Conservation (phyloP, 306 rosid genomes). For the Oemleria cerasiformis region DNA sequence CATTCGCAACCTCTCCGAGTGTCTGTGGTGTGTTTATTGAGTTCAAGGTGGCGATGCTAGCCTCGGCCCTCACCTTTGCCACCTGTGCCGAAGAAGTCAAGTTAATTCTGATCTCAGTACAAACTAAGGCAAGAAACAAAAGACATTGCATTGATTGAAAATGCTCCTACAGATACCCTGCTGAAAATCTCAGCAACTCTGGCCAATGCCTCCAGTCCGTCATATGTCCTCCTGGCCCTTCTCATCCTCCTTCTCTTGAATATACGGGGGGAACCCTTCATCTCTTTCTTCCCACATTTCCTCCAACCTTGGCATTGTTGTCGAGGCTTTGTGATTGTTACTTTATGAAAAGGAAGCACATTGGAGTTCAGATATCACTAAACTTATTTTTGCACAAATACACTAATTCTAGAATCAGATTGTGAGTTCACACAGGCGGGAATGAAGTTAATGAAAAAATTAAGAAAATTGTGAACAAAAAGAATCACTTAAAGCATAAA, state of each 20-base stretch:
- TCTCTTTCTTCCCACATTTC: background rate
- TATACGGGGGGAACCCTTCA: background rate
- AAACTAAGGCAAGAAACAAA: background rate
- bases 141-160: background rate
- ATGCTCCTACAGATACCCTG: background rate
- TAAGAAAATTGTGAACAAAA: background rate
- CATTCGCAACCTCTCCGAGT: background rate
- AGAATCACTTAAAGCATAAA: background rate
- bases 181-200: background rate
- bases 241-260: background rate
- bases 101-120: background rate
- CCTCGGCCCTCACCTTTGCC: background rate
- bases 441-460: background rate
- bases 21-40: background rate
- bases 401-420: background rate
- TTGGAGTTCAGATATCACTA: background rate
- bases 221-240: background rate
- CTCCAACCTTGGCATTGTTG: background rate
- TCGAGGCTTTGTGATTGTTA: background rate
- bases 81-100: background rate
- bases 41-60: background rate
- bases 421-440: background rate
- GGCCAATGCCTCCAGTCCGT: background rate
- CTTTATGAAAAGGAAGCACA: background rate
- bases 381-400: background rate